Evolutionary conservation across 441 rosid genomes (phyloP), one percentile per base, ranked within the genome.

Genomic region (Populus hybrid): DNA sequence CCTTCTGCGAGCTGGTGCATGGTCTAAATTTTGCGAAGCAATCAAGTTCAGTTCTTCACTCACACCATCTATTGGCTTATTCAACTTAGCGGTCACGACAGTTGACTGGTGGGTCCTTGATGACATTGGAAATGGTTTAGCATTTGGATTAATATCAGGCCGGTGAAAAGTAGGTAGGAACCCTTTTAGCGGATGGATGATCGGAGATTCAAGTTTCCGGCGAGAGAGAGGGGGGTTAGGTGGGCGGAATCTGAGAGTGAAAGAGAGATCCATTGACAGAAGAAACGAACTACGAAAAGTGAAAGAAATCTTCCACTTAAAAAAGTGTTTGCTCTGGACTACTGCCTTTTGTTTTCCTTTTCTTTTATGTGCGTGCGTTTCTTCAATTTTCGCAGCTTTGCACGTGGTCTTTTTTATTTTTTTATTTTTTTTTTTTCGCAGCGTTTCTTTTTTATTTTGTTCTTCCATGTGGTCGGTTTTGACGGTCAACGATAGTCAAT

Each of bases 21-120:
- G 86, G 81, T 92, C 98, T 81, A 93, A 85, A 75, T 84, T 88
- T 87, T 83, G 91, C 0, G 88, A 89, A 24, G 96, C 93, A 65
- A 92, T 88, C 73, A 76, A 82, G 63, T 93, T 93, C 79, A 95
- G 83, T 82, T 91, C 90, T 4, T 91, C 88, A 67, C 89, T 82
- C 30, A 86, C 89, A 69, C 90, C 98, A 20, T 91, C 92, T 36
- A 94, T 87, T 50, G 81, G 81, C 72, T 88, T 67, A 68, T 68
- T 78, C 74, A 79, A 81, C 81, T 79, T 77, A 73, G 84, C 76
- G 5, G 77, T 75, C 77, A 78, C 42, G 20, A 36, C 82, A 50
- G 71, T 38, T 10, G 72, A 72, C 30, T 57, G 80, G 65, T 64
- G 69, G 71, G 18, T 36, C 50, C 26, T 18, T 24, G 76, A 50